Evolutionary conservation across 192 early-diverging fungal genomes (phyloP), one percentile per base, ranked within the genome.

Genomic region (Fimicolochytrium jonesii): DNA sequence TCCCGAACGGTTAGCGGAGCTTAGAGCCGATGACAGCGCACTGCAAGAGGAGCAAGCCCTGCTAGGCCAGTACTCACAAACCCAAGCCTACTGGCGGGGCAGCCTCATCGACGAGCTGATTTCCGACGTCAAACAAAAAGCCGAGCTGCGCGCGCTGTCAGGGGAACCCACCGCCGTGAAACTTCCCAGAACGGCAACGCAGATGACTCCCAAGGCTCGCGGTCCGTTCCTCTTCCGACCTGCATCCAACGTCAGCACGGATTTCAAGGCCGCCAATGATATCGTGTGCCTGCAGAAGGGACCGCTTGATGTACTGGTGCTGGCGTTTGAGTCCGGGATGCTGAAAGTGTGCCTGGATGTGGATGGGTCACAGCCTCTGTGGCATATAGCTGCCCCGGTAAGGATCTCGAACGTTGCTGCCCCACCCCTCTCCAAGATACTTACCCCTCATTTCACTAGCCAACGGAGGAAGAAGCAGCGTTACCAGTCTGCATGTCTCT

Each of bases 221-320:
- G 85, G 85, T 1, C 85, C 85, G 32, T 83, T 77, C 57, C 37
- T 71, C 10, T 59, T 74, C 41, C 68, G 68, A 17, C 77, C 82
- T 17, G 46, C 62, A 0, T 74, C 80, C 0, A 59, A 72, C 6
- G 72, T 67, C n/a, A 28, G 64, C 43, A 15, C 23, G 43, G 49
- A 54, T 29, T 47, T 9, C 36, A 45, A 31, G 26, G 46, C 35
- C 11, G 66, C 56, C 13, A 39, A n/a, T 22, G 66, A 67, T 41
- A 67, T 67, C 13, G 26, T 54, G 20, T 60, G 31, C n/a, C 35
- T 67, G 23, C 5, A 29, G 15, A 43, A 29, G 9, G 13, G 22
- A 2, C 17, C 55, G 4, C 29, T 56, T 15, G 41, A 30, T 35
- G 34, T 67, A 13, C 28, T 71, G 18, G 58, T 44, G 13, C 22